Percentiles rank a stretch among this genome's conserved stretches.
phyloP scores from a whole-genome alignment of 305 asterid genomes.

The Stenogyne calaminthoides region DNA sequence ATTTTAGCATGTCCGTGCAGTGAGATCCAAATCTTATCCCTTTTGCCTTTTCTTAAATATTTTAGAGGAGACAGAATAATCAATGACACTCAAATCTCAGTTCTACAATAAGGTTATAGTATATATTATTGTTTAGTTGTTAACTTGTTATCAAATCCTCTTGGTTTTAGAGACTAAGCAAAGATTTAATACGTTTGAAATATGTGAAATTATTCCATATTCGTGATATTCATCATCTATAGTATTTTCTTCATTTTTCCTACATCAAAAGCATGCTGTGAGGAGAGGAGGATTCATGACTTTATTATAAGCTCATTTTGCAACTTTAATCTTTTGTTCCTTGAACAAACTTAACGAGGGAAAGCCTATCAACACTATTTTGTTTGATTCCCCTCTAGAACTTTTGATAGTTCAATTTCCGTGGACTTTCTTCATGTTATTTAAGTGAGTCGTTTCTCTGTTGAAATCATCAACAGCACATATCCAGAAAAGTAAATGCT shows the following conservation, averaged over 20 bases:
- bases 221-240: neutral
- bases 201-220: neutral
- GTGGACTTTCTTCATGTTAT: conserved; percentile 5
- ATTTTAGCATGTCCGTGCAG: conserved; percentile 19
- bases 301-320: conserved; percentile 8
- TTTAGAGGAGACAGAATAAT: neutral
- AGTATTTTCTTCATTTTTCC: neutral
- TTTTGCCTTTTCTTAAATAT: neutral
- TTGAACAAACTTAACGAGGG: conserved; percentile 8
- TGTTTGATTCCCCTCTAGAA: neutral
- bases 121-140: neutral
- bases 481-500: neutral
- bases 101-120: neutral
- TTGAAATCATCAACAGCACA: neutral
- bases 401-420: neutral
- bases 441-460: conserved; percentile 10
- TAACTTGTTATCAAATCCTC: conserved; percentile 8
- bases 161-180: neutral
- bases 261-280: conserved; percentile 8
- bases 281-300: conserved; percentile 9
- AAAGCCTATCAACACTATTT: neutral
- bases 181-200: neutral
- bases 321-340: neutral
- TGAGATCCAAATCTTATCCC: conserved; percentile 3
- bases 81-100: neutral